These are phyloP conservation scores for Chrysanthemum seticuspe DNA, from an alignment of 129 eudicot species.

Conservation along the genomic window DNA sequence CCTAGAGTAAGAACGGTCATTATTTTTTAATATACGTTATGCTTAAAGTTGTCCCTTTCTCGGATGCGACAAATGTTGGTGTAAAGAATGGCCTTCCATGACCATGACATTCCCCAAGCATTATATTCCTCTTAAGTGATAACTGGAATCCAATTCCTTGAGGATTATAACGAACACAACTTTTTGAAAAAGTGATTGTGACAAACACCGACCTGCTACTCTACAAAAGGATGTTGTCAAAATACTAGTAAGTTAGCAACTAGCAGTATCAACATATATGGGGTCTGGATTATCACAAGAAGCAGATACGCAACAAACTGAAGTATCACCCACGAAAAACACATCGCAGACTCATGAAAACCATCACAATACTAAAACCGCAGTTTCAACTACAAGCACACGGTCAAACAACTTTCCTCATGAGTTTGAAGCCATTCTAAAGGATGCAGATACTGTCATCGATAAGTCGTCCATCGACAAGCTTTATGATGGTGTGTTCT, in stretches of 20 bases:
- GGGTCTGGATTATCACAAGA: constrained; percentile 53
- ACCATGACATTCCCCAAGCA: constrained; percentile 13
- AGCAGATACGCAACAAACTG: constrained; percentile 26
- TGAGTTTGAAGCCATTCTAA: constrained; percentile 51
- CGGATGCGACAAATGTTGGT: neutral
- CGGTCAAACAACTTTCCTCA: constrained; percentile 48
- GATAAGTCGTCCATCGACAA: constrained; percentile 45
- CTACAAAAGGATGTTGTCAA: constrained; percentile 20
- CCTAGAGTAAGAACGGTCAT: too few species aligned
- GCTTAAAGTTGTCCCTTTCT: too few species aligned
- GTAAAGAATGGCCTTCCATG: constrained; percentile 7
- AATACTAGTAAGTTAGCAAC: neutral
- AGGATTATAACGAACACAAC: constrained; percentile 8
- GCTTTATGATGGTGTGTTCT: constrained; percentile 58
- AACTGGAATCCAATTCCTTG: constrained; percentile 33
- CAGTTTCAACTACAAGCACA: constrained; percentile 9
- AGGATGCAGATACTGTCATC: constrained; percentile 48
- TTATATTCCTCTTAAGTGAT: constrained; percentile 13
- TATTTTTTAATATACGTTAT: too few species aligned
- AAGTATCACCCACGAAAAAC: constrained; percentile 20
- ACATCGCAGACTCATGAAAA: constrained; percentile 12
- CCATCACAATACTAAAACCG: constrained; percentile 1
- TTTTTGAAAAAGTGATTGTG: constrained; percentile 20
- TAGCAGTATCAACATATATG: constrained; percentile 17
- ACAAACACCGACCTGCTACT: constrained; percentile 3